Evolutionary conservation across 2,329 filamentous ascomycete genomes (phyloP).

Genomic region (Colletotrichum phormii): DNA sequence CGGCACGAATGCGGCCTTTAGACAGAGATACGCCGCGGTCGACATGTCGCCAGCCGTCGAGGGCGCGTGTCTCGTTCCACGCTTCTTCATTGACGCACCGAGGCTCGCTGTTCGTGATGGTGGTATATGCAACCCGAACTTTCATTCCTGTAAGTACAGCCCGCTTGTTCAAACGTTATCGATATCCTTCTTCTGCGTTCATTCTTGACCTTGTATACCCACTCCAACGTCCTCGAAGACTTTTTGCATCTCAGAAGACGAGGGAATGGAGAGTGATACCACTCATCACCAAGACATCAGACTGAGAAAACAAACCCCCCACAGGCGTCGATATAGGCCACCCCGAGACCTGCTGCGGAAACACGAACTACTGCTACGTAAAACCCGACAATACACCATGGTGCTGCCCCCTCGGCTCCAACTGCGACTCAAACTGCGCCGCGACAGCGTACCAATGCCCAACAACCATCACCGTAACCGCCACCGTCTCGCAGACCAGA

Average conservation of each 20-base stretch:
- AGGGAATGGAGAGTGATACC: background rate
- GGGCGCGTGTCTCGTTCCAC: conserved; percentile 23
- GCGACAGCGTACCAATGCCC: conserved; percentile 49
- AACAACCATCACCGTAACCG: conserved; percentile 42
- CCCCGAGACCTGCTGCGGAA: conserved; percentile 53
- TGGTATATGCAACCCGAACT: conserved; percentile 18
- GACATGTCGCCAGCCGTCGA: conserved; percentile 23
- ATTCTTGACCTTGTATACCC: background rate
- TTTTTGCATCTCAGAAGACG: background rate
- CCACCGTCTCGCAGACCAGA: conserved; percentile 34
- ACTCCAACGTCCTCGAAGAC: no score
- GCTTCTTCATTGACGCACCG: conserved; percentile 35
- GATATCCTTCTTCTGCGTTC: background rate
- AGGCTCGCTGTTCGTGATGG: conserved; percentile 34
- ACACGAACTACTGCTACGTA: conserved; percentile 60
- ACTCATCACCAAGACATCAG: no score
- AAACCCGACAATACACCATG: conserved; percentile 45
- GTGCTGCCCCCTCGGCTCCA: conserved; percentile 57
- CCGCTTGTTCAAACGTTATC: background rate
- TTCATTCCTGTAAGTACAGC: conserved; percentile 31
- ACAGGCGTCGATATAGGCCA: conserved; percentile 56
- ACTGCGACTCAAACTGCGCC: conserved; percentile 54
- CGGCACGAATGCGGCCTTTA: conserved; percentile 12
- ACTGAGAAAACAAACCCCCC: no score
- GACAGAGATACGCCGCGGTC: conserved; percentile 30